Evolutionary conservation across 805 yeast genomes (phyloP), one percentile per base, ranked within the genome.

Genomic region (Barnettozyma salicaria): DNA sequence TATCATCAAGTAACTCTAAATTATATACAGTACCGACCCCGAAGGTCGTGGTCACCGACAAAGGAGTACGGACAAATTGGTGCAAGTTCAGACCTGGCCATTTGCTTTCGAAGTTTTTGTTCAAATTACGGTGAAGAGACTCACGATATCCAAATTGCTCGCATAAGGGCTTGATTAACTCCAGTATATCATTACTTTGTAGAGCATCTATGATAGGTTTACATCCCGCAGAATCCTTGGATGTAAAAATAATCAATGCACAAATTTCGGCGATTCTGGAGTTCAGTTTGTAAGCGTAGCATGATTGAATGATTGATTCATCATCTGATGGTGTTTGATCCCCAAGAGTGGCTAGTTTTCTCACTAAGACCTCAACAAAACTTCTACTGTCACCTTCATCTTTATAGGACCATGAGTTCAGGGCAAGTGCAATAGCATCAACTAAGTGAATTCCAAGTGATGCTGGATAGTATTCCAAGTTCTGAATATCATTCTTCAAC

Each of bases 231-330:
- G 59, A 66, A 38, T 63, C 67, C 27, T 68, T 65, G 5, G 78
- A 70, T 5, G 78, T 78, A 60, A 76, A 83, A 16, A 85, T 60
- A 32, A 80, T 73, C 28, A 85, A 64, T 0, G 96, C 87, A 34
- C 87, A 64, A 8, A 87, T 76, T 50, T 85, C 92, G 2, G 85
- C 75, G 14, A 84, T 74, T 45, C 79, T 77, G 2, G 95, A 74
- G 7, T 77, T 64, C 31, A 81, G 58, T 41, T 72, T 74, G 48
- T 74, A 69, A 36, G 72, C 70, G 47, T 78, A 75, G 29, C 82
- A 77, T 5, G 61, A 52, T 11, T 61, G 51, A 7, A 68, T 57
- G 29, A 53, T 52, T 4, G 58, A 56, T 7, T 41, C 19, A 7
- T 38, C 36, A 14, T 39, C 41, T 10, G 18, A 41, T 10, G 44